Evolutionary conservation across 1,284 basidiomycete species (phyloP).

Genomic region (Cryptococcus sp.): DNA sequence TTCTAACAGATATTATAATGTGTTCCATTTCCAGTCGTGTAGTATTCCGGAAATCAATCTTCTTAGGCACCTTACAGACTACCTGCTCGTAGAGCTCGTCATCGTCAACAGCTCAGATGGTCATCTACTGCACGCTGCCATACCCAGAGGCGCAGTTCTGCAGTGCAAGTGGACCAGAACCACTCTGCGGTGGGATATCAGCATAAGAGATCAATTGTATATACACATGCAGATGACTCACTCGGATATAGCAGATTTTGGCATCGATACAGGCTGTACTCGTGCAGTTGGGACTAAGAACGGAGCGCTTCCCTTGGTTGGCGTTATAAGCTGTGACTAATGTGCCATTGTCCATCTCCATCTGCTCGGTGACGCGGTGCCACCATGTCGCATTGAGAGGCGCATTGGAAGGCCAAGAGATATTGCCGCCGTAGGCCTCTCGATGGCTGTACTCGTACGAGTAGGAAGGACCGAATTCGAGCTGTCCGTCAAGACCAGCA

Average conservation of each 20-base stretch:
- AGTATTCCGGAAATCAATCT: no score
- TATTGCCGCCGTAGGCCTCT: slow-evolving; percentile 64
- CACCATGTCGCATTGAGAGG: slow-evolving; percentile 82
- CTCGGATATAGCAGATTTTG: slow-evolving; percentile 71
- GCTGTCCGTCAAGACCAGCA: slow-evolving; percentile 60
- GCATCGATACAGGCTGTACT: slow-evolving; percentile 62
- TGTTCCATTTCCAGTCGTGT: no score
- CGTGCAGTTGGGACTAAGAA: slow-evolving; percentile 61
- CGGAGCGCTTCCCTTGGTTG: slow-evolving; percentile 64
- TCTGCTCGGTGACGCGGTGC: slow-evolving; percentile 73
- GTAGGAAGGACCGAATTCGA: slow-evolving; percentile 65
- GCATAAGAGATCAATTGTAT: background rate
- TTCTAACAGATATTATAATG: no score
- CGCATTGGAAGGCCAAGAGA: slow-evolving; percentile 66
- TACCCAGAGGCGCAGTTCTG: slow-evolving; percentile 65
- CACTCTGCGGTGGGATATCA: slow-evolving; percentile 56
- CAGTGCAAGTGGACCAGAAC: slow-evolving; percentile 61
- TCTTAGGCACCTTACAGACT: no score
- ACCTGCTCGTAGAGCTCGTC: no score
- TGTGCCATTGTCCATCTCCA: slow-evolving; percentile 61
- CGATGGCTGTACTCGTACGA: slow-evolving; percentile 72
- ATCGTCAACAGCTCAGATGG: no score
- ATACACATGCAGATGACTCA: slow-evolving; percentile 3
- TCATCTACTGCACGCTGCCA: slow-evolving; percentile 66
- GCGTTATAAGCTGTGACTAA: slow-evolving; percentile 69